Evolutionary conservation across 2,329 filamentous ascomycete genomes (phyloP), one percentile per base, ranked within the genome.

Genomic region (Ceratocystis destructans): DNA sequence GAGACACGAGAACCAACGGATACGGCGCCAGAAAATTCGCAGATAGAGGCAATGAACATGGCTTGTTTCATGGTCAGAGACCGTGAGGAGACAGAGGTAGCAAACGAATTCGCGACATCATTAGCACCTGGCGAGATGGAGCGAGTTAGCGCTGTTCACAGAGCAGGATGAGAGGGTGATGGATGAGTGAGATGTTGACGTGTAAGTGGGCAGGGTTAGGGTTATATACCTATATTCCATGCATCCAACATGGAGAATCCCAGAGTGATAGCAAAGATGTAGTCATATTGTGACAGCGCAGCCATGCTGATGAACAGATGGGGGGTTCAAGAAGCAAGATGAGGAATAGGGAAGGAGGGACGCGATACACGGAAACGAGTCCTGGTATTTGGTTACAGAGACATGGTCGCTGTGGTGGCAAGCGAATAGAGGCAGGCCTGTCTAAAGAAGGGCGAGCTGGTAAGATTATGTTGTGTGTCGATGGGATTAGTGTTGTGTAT

Each of bases 221-320:
- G 17, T 28, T 44, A 1, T 2, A 67, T 68, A 78, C 82, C 82
- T 69, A 83, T 84, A 72, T 84, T 84, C 79, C 79, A 84, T 22
- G 81, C 81, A 73, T 84, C 82, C 37, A 84, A 78, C 65, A 82
- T 77, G 33, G 82, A 80, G 73, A 84, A 83, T 65, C 83, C 75
- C 25, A 79, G 78, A 69, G 79, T 80, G 66, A 84, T 77, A 70
- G 77, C 80, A 72, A 84, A 83, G 67, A 84, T 75, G 70, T 83
- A 84, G 70, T 80, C 78, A 71, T 81, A 84, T 64, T 82, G 74
- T 68, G 76, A 73, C 67, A 83, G 71, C 17, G 69, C 70, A 37
- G 74, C 72, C 75, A 76, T 77, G 59, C 46, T 70, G 37, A 57
- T 48, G 25, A 61, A 15, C 22, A 20, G 37, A 17, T 62, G 20